phyloP scores from a whole-genome alignment of 148 eudicot species.

The Vaccinium macrocarpon region DNA sequence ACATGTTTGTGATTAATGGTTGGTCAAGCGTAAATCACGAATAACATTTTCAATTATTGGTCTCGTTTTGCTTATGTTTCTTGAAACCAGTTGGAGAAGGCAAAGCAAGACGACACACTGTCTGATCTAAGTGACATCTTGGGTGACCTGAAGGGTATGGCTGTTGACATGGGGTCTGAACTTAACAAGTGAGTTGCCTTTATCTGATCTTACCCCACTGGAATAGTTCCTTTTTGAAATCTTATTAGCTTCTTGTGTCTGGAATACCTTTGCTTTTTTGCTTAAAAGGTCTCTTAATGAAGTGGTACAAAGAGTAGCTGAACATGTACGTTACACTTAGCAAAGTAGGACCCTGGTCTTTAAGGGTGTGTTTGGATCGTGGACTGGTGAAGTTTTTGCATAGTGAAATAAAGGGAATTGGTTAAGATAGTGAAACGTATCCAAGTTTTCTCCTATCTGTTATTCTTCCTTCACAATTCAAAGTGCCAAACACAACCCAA shows the following conservation, averaged over 20 bases:
- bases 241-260: neutral
- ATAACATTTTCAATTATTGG: neutral
- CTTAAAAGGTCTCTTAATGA: neutral
- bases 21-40: neutral
- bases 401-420: neutral
- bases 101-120: slow-evolving; percentile 83
- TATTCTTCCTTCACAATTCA: neutral
- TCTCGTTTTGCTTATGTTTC: neutral
- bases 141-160: slow-evolving; percentile 95
- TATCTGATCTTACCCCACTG: neutral
- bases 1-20: neutral
- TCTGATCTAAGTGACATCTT: slow-evolving; percentile 66
- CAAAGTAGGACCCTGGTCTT: neutral
- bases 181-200: slow-evolving; percentile 54
- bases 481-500: neutral
- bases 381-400: neutral
- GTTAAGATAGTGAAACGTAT: neutral
- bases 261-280: neutral
- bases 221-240: neutral
- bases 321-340: neutral
- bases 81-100: slow-evolving; percentile 61
- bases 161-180: slow-evolving; percentile 84
- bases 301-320: neutral
- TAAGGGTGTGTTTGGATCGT: neutral
- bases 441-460: neutral